Evolutionary conservation across 208 protist genomes (phyloP), one percentile per base, ranked within the genome.

Genomic region (Trypanosoma conorhini): DNA sequence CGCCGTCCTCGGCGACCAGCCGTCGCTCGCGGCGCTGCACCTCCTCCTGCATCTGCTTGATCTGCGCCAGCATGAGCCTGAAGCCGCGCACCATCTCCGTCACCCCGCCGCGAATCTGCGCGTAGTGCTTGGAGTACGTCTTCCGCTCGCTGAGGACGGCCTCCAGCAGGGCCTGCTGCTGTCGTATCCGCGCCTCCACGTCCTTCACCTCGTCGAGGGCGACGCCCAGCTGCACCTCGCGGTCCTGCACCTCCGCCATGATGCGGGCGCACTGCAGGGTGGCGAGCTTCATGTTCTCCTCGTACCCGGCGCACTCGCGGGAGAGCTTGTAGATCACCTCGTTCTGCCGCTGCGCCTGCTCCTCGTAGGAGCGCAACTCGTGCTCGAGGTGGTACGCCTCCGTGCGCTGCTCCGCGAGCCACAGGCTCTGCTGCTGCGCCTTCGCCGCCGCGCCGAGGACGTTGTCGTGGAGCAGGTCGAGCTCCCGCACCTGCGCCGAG

Each of bases 121-220:
- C 87, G 51, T 98, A 85, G 76, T 98, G 96, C 74, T 99, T 98
- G 35, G 87, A 97, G 78, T 99, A 99, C 4, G 97, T 72, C 77
- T 99, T 99, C 33, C 98, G 83, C 70, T 99, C 98, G 24, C 81
- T 73, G 26, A 98, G 71, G 38, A 99, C 93, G 33, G 92, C 80
- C 60, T 99, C 97, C 19, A 99, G 83, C n/a, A 87, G 50, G 48
- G 66, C 82, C 62, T 97, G 94, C 71, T 91, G 81, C 79, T 88
- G 83, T 55, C 78, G 70, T 26, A 93, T 67, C 12, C 79, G 71
- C 0, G 57, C 68, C 74, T 91, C 88, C 76, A 83, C 76, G 31
- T 97, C 93, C 4, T 69, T 61, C 24, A 96, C 65, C 44, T 83
- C 62, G 74, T 93, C 92, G 71, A 98, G 80, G 3, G 97, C 68